Conservation (phyloP, 2,329 filamentous ascomycete genomes). For the Didymella pinodella region DNA sequence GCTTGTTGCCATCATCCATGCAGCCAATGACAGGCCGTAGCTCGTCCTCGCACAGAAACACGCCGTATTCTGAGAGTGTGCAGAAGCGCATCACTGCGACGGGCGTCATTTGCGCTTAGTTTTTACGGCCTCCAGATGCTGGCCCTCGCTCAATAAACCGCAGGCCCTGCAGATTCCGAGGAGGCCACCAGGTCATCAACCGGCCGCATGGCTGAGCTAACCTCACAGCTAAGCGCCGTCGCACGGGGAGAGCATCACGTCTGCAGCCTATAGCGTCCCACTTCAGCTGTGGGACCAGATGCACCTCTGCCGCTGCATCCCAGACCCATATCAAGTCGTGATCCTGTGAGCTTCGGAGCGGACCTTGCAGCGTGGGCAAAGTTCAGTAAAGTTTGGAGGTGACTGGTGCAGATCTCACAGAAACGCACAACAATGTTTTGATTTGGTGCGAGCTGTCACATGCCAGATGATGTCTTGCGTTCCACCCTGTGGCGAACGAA, state of each 20-base stretch:
- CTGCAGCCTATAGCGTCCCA: conserved; percentile 38
- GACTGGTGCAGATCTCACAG: conserved; percentile 4
- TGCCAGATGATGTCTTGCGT: conserved; percentile 34
- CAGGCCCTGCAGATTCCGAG: conserved; percentile 15
- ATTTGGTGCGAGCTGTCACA: conserved; percentile 34
- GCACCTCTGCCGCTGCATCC: conserved; percentile 39
- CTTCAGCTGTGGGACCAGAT: conserved; percentile 26
- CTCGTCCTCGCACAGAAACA: conserved; percentile 12
- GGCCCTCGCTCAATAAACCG: conserved; percentile 14
- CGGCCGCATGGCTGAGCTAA: conserved; percentile 19
- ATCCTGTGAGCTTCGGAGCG: conserved; percentile 25
- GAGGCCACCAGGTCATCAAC: conserved; percentile 4
- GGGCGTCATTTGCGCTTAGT: conserved; percentile 1
- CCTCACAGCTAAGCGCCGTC: conserved; percentile 32
- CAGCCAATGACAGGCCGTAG: conserved; percentile 21
- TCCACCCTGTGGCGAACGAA: conserved; percentile 38
- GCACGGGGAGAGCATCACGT: conserved; percentile 30
- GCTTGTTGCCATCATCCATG: conserved; percentile 16
- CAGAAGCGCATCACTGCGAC: conserved; percentile 9
- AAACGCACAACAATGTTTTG: conserved; percentile 3
- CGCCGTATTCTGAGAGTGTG: conserved; percentile 7
- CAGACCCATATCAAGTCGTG: conserved; percentile 27
- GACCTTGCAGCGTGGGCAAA: conserved; percentile 24
- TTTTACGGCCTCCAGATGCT: conserved; percentile 1
- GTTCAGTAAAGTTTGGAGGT: conserved; percentile 14